phyloP scores from a whole-genome alignment of 2,329 filamentous ascomycete genomes.

The Trichoderma cornu-damae region DNA sequence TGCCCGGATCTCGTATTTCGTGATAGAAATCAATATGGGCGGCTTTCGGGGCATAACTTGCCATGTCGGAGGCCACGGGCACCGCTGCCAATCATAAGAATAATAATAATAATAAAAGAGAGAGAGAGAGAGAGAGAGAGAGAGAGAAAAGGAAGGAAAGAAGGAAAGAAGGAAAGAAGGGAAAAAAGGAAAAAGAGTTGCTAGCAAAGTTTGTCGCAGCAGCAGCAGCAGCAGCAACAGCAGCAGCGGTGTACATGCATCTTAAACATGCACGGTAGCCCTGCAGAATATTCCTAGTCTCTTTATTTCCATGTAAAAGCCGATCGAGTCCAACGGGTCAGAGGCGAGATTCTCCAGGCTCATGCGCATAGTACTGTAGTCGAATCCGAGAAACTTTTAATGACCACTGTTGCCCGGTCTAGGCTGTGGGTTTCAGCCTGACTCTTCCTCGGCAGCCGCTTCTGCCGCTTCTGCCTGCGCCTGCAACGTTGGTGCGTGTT shows the following conservation, averaged over 20 bases:
- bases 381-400: not conserved
- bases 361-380: not conserved
- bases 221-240: too few relatives aligned
- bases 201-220: not conserved
- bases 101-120: too few relatives aligned
- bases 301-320: not conserved
- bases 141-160: too few relatives aligned
- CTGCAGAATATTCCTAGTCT: not conserved
- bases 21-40: not conserved
- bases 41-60: not conserved
- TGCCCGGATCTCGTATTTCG: not conserved
- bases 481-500: conserved; percentile 63
- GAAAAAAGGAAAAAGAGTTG: not conserved
- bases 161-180: not conserved
- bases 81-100: too few relatives aligned
- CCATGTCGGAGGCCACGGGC: not conserved
- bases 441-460: conserved; percentile 39
- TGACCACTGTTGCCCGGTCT: not conserved
- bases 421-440: not conserved
- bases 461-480: conserved; percentile 52
- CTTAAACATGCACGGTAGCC: not conserved
- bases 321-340: not conserved
- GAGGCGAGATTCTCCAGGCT: not conserved
- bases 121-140: too few relatives aligned
- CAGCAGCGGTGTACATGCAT: too few relatives aligned